Evolutionary conservation across 371 early-diverging fungal genomes (phyloP), one percentile per base, ranked within the genome.

Genomic region (Zancudomyces culisetae): DNA sequence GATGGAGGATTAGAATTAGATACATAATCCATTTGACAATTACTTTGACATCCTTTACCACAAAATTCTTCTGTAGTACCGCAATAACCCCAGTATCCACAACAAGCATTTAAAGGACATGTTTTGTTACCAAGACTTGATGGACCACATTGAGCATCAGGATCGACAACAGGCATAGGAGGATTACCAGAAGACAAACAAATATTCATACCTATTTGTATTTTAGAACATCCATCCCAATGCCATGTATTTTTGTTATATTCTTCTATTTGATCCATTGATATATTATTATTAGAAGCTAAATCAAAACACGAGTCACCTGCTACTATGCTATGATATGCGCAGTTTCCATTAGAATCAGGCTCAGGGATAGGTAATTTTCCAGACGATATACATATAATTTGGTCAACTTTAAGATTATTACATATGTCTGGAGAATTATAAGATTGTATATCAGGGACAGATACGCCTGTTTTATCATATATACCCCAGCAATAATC

Each of bases 81-180:
- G 20, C 54, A 53, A 49, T 20, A 53, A 3, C 54, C 54, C 54
- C 54, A 53, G 20, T 27, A 43, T 12, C 47, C 45, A 29, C 54
- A 53, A 23, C 54, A 53, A 3, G 24, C 26, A 10, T 21, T 45
- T 21, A 19, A n/a, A n/a, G 54, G 35, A 27, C 54, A 53, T 1
- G 54, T 43, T 29, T 27, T 30, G 29, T 53, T 53, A 8, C 54
- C 54, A 4, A n/a, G n/a, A 0, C 43, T 43, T 20, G 41, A 42
- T 1, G 43, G 26, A n/a, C 54, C 54, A 45, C 54, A 53, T 20
- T 53, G 43, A 3, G 43, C 42, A 23, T 45, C 19, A 26, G 54
- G 54, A 15, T 53, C 29, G 3, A 28, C 27, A 23, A 43, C 45
- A 1, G 54, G 54, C n/a, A 45, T n/a, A 4, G 54, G 54, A 0